A percentile compares a stretch with the other conserved stretches of the same genome.
phyloP scores from a whole-genome alignment of 108 stramenopile species.

The Skeletonema tropicum region DNA sequence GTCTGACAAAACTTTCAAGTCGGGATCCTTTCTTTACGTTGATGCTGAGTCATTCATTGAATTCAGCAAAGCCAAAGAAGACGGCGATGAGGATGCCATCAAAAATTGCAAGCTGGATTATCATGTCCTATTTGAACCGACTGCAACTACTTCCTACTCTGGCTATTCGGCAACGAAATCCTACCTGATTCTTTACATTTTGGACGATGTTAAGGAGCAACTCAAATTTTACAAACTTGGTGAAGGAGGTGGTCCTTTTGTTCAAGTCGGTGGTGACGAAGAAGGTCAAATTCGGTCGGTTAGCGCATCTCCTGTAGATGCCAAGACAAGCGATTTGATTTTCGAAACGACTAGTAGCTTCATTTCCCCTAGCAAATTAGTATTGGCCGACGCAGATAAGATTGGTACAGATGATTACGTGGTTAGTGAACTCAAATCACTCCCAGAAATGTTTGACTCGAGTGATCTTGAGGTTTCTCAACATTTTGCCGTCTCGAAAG shows the following conservation, averaged over 20 bases:
- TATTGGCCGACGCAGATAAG: constrained; percentile 69
- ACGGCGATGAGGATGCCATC: constrained; percentile 34
- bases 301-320: constrained; percentile 63
- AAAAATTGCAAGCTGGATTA: constrained; percentile 48
- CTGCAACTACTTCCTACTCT: constrained; percentile 68
- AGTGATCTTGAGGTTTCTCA: constrained; percentile 65
- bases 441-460: constrained; percentile 73
- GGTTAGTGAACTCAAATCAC: constrained; percentile 60
- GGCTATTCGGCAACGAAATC: constrained; percentile 78
- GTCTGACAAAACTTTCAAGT: constrained; percentile 53
- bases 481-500: constrained; percentile 72
- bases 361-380: constrained; percentile 70
- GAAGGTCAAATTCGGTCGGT: constrained; percentile 71
- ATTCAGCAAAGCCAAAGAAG: constrained; percentile 58
- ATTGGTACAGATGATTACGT: constrained; percentile 54
- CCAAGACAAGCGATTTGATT: constrained; percentile 65
- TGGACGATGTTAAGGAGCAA: constrained; percentile 85
- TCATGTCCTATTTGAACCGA: constrained; percentile 81
- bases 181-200: constrained; percentile 75
- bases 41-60: constrained; percentile 61
- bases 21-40: constrained; percentile 72
- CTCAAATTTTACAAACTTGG: constrained; percentile 78
- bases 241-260: constrained; percentile 58
- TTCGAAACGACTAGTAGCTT: constrained; percentile 77
- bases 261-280: constrained; percentile 54